These are phyloP conservation scores for Oryza nivara DNA, from an alignment of 176 grass and related monocot genomes.

Conservation along the genomic window DNA sequence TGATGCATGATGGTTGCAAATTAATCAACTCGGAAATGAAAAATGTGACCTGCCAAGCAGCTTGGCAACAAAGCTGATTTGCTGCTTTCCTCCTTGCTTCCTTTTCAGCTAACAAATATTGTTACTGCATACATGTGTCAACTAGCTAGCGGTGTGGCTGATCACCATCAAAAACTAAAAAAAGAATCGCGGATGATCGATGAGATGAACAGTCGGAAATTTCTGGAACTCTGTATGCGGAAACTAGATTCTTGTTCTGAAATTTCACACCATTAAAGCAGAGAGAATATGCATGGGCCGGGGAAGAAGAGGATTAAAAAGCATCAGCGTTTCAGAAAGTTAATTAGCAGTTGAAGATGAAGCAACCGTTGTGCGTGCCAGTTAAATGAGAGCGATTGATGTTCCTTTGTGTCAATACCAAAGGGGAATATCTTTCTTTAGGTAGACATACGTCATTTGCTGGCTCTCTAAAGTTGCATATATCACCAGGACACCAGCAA, in stretches of 20 bases:
- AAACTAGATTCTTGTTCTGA: background rate
- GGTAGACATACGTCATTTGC: background rate
- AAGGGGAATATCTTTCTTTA: background rate
- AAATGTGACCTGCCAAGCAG: background rate
- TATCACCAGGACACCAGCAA: background rate
- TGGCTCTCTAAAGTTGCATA: background rate
- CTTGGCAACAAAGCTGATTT: background rate
- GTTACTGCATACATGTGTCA: background rate
- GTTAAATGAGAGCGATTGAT: constrained; percentile 35
- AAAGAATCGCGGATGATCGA: background rate
- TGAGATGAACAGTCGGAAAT: background rate
- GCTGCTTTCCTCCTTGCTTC: background rate
- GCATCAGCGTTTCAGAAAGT: constrained; percentile 1
- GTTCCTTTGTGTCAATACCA: background rate
- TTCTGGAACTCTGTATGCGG: background rate
- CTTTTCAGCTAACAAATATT: background rate
- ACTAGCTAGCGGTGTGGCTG: background rate
- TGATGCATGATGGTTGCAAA: too few relatives aligned
- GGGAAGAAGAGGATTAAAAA: background rate
- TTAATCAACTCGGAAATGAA: background rate
- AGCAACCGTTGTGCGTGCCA: constrained; percentile 37
- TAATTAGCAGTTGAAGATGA: background rate
- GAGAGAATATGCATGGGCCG: background rate
- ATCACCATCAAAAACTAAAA: background rate
- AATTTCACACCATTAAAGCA: background rate